These are phyloP conservation scores for Ophiostoma montium DNA, from an alignment of 2,329 filamentous ascomycete species.

Conservation along the genomic window DNA sequence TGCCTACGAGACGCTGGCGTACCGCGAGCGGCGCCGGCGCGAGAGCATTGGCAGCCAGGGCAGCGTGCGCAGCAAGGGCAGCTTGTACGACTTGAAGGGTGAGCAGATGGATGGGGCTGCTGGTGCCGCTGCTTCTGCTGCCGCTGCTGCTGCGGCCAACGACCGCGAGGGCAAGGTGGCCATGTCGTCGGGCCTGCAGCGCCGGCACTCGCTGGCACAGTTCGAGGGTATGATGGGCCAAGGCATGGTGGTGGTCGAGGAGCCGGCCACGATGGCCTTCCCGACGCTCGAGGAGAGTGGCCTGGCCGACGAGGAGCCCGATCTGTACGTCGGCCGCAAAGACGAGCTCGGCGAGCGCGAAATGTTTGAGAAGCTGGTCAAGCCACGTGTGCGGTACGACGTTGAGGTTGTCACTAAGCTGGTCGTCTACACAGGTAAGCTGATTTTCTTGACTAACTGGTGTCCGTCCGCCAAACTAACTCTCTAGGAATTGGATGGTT, in stretches of 20 bases:
- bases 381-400: constrained; percentile 84
- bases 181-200: constrained; percentile 30
- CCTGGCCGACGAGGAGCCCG: constrained; percentile 17
- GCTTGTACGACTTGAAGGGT: constrained; percentile 26
- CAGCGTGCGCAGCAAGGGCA: constrained; percentile 30
- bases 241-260: constrained; percentile 32
- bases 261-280: neutral
- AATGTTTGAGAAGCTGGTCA: constrained; percentile 72
- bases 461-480: constrained; percentile 1
- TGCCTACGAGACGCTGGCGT: constrained; percentile 88
- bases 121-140: neutral
- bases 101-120: constrained; percentile 14
- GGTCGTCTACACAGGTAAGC: constrained; percentile 79
- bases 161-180: constrained; percentile 25
- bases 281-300: neutral
- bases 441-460: neutral
- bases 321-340: constrained; percentile 26
- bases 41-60: constrained; percentile 40
- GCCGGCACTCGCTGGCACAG: constrained; percentile 36
- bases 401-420: constrained; percentile 98
- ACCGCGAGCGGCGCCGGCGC: constrained; percentile 52
- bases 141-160: constrained; percentile 6
- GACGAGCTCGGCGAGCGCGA: constrained; percentile 53
- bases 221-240: constrained; percentile 65
- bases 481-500: constrained; percentile 64